These are phyloP conservation scores for Yamadazyma akitaensis DNA, from an alignment of 805 yeast species.

Conservation along the genomic window DNA sequence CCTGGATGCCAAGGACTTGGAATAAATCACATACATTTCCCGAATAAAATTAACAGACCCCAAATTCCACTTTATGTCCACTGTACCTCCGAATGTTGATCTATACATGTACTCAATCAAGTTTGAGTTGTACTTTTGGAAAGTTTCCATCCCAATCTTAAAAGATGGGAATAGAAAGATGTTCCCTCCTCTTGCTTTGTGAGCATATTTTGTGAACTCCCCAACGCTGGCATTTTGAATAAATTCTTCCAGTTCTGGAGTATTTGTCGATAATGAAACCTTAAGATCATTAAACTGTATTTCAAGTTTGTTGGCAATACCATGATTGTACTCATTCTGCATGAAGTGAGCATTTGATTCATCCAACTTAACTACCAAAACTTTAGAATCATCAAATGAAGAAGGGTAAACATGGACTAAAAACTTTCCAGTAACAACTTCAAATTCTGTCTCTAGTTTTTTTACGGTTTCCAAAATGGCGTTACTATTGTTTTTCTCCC, in stretches of 20 bases:
- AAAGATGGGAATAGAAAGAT: slow-evolving; percentile 79
- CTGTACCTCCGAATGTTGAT: slow-evolving; percentile 82
- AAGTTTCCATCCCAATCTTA: slow-evolving; percentile 69
- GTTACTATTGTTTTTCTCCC: slow-evolving; percentile 10
- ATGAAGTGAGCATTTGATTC: slow-evolving; percentile 51
- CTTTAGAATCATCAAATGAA: slow-evolving; percentile 73
- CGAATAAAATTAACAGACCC: slow-evolving; percentile 88
- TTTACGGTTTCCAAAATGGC: slow-evolving; percentile 31
- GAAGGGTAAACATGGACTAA: slow-evolving; percentile 77
- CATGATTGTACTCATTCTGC: slow-evolving; percentile 43
- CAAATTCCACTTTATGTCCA: slow-evolving; percentile 89
- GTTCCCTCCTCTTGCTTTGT: slow-evolving; percentile 69
- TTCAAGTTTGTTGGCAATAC: slow-evolving; percentile 54
- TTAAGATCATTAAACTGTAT: slow-evolving; percentile 59
- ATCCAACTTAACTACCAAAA: slow-evolving; percentile 58
- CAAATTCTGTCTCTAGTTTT: slow-evolving; percentile 63
- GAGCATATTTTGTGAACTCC: slow-evolving; percentile 54
- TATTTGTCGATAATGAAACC: slow-evolving; percentile 64
- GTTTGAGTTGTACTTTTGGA: slow-evolving; percentile 52
- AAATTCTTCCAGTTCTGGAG: slow-evolving; percentile 49
- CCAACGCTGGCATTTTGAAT: slow-evolving; percentile 45
- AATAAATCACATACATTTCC: slow-evolving; percentile 90
- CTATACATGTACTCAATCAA: slow-evolving; percentile 63
- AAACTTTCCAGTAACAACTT: slow-evolving; percentile 55
- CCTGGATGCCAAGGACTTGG: slow-evolving; percentile 65